Conservation (phyloP, 169 alveolate genomes). For the Miamiensis avidus region DNA sequence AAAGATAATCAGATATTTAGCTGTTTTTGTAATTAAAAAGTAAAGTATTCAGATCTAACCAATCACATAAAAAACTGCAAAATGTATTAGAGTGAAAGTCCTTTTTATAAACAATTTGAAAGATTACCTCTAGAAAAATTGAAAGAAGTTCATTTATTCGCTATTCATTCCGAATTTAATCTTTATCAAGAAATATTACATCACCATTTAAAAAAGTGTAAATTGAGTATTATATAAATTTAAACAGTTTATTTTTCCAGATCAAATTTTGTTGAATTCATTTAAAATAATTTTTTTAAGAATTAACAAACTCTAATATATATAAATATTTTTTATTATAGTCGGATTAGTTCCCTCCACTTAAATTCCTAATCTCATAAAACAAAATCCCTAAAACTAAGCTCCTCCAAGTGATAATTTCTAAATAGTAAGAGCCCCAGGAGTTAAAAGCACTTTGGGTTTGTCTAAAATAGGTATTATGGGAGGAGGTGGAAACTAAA, state of each 20-base stretch:
- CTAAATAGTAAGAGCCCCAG: not conserved
- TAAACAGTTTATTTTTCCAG: not conserved
- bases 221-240: not conserved
- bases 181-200: not conserved
- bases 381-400: not conserved
- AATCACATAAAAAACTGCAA: slow-evolving; percentile 30
- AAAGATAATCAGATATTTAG: not conserved
- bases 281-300: not conserved
- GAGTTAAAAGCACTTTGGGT: not conserved
- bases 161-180: slow-evolving; percentile 4
- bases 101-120: slow-evolving; percentile 30
- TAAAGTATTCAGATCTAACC: slow-evolving; percentile 1
- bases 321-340: too few relatives aligned
- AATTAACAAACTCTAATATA: not conserved
- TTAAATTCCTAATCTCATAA: too few relatives aligned
- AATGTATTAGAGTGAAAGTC: slow-evolving; percentile 26
- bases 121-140: slow-evolving; percentile 16
- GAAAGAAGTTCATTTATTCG: slow-evolving; percentile 12
- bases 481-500: not conserved
- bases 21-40: slow-evolving; percentile 14
- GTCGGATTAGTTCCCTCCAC: not conserved
- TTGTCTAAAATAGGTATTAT: not conserved
- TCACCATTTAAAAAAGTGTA: not conserved
- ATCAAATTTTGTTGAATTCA: not conserved
- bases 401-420: not conserved